Conservation (phyloP, 257 asterid species). For the Fraxinus americana region DNA sequence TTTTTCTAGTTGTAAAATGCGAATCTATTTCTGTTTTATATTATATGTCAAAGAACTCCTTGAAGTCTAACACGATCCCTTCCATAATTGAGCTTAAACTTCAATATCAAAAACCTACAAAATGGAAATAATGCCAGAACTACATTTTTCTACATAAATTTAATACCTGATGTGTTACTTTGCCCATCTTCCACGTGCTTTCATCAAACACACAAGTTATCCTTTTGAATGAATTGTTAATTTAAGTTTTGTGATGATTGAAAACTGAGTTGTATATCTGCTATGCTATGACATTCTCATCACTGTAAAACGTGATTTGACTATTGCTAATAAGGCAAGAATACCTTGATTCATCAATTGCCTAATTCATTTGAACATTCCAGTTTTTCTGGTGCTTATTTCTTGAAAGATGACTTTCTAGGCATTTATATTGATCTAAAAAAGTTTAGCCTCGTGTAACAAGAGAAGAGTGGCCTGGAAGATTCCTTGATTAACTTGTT, state of each 20-base stretch:
- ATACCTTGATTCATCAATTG: neutral
- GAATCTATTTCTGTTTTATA: neutral
- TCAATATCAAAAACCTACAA: constrained; percentile 2
- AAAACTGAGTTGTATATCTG: neutral
- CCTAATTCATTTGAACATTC: neutral
- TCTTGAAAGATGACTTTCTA: neutral
- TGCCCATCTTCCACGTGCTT: neutral
- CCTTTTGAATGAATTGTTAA: neutral
- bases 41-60: constrained; percentile 20
- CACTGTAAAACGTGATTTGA: neutral
- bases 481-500: neutral
- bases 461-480: neutral
- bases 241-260: neutral
- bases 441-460: neutral
- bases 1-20: constrained; percentile 18
- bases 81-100: neutral
- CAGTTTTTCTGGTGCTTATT: neutral
- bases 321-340: neutral
- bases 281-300: neutral
- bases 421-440: neutral
- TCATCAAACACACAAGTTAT: neutral
- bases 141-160: neutral
- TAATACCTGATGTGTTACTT: neutral
- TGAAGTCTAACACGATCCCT: neutral
- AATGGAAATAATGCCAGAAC: neutral